Evolutionary conservation across 768 basidiomycete genomes (phyloP), one percentile per base, ranked within the genome.

Genomic region (Panaeolus papilionaceus): DNA sequence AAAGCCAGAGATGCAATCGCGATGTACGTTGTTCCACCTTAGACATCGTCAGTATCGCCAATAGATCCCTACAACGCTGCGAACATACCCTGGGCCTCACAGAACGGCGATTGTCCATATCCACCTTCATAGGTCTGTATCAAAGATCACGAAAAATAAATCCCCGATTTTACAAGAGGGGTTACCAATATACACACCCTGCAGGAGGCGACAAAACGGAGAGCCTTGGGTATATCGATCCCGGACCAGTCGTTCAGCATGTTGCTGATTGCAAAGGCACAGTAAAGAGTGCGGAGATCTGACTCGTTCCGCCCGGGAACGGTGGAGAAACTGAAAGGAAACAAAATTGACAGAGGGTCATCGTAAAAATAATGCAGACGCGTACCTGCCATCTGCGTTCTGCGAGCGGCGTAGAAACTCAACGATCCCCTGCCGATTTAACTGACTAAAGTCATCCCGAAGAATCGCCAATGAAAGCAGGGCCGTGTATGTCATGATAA

Each of bases 401-500:
- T 97, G 95, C 71, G 94, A 95, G 14, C 87, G 77, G 20, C 82
- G 81, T 7, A 99, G 73, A 68, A 97, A 91, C 20, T 72, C 75
- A 14, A 88, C 69, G n/a, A 98, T 79, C 0, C 91, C 94, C 16
- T 78, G 44, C 37, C 90, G 84, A 72, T 98, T 87, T 26, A 99
- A 80, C 65, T 80, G 81, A 39, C 85, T 77, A 72, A 96, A 91
- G 71, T 94, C 89, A 73, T 98, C 97, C n/a, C 92, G 86, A 28
- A 99, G 84, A 69, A 98, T 91, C 0, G 92, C 88, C 11, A 99
- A 89, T 0, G 88, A 86, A 4, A 98, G 79, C 11, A 99, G 76
- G 0, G 96, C 94, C 0, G 95, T 94, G 74, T 99, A 99, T 8
- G 96, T 96, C 86, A 95, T 93, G 65, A 98, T 94, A 16, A 98